phyloP scores from a whole-genome alignment of 352 stramenopile genomes.

The Pythium guiyangense region DNA sequence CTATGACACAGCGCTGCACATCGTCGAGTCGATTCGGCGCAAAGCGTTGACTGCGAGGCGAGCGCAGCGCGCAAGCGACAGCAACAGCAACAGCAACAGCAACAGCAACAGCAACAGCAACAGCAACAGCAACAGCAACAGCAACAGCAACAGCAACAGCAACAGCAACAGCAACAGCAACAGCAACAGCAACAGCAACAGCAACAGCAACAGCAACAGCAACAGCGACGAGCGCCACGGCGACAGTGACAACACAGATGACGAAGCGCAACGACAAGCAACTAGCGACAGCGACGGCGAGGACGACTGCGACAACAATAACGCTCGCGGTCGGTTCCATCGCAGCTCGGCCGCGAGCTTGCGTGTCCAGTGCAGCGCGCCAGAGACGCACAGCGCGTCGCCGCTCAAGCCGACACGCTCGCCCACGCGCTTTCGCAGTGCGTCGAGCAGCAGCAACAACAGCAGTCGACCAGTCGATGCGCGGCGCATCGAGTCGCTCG shows the following conservation, averaged over 20 bases:
- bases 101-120: no score
- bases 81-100: no score
- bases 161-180: no score
- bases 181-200: no score
- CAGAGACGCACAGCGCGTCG: neutral
- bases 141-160: no score
- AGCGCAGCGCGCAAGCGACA: neutral
- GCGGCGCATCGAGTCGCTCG: conserved; percentile 10
- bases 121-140: no score
- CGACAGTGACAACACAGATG: neutral
- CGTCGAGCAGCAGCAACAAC: conserved; percentile 1
- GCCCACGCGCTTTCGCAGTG: neutral
- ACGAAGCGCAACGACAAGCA: neutral
- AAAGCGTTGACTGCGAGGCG: conserved; percentile 9
- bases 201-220: no score
- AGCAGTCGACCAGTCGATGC: neutral
- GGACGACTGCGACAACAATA: neutral
- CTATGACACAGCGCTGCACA: conserved; percentile 16
- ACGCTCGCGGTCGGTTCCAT: neutral
- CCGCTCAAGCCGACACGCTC: neutral
- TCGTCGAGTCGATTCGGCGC: conserved; percentile 16
- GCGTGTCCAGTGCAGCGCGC: neutral
- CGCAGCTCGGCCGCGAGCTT: neutral
- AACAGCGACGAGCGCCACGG: neutral
- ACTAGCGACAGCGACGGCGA: neutral